Conservation (phyloP, 306 rosid species). For the Castanea crenata region DNA sequence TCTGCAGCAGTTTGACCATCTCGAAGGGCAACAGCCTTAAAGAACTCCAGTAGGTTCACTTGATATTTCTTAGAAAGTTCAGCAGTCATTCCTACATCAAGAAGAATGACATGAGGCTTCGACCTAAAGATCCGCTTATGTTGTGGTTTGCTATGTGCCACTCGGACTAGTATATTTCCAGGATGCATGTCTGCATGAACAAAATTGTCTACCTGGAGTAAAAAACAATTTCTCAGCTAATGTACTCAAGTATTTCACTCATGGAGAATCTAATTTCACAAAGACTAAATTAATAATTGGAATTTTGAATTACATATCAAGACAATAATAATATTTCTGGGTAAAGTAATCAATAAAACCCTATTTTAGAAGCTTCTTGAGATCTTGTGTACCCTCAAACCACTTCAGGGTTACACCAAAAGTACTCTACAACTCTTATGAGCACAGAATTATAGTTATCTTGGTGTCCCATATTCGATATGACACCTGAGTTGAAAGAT, state of each 20-base stretch:
- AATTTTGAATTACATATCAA: conserved; percentile 3
- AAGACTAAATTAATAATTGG: not conserved
- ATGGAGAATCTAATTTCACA: not conserved
- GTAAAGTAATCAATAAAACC: not conserved
- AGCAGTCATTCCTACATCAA: conserved; percentile 82
- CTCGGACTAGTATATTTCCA: conserved; percentile 83
- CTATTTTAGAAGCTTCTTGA: not conserved
- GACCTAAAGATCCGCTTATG: conserved; percentile 47
- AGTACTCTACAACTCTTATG: not conserved
- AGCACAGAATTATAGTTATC: not conserved
- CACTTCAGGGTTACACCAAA: not conserved
- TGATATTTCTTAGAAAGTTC: conserved; percentile 64
- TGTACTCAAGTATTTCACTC: conserved; percentile 16
- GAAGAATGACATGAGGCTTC: conserved; percentile 81
- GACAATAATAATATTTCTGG: conserved; percentile 11
- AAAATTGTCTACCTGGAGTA: conserved; percentile 76
- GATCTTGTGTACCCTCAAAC: not conserved
- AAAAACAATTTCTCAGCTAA: conserved; percentile 22
- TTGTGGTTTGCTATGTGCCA: conserved; percentile 30
- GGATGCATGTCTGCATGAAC: conserved; percentile 93
- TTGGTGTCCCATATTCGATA: not conserved
- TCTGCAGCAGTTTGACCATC: conserved; percentile 75
- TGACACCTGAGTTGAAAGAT: not conserved
- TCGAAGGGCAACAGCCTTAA: conserved; percentile 70
- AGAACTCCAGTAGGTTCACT: conserved; percentile 51